Base-by-base conservation (phyloP, 2,329 filamentous ascomycete species). In the Pestalotiopsis sp. region DNA sequence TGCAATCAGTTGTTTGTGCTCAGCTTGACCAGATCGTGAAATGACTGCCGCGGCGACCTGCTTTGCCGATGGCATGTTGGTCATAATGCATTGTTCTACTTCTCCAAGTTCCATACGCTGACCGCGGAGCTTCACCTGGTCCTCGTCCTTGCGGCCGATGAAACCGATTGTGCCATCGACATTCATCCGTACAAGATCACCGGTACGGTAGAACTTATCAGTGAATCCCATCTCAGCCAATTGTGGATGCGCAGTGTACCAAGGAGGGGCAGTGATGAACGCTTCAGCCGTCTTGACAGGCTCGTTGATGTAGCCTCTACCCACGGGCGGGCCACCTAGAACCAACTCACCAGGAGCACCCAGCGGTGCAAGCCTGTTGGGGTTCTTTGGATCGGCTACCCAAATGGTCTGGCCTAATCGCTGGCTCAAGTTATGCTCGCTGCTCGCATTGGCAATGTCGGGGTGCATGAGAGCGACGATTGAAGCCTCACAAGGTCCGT, bases 71-170 rank as follows among this genome's bases (percentile, higher is more conserved):
- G 68, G 41, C 45, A 67, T 67, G 13, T 62, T 69, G n/a, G 63
- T 57, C 64, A 66, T 45, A 12, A 69, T 69, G 25, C 66, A 67
- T 25, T 78, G 78, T 75, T 81, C 85, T 60, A 81, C 81, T 73
- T 81, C 83, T 25, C 78, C 82, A 64, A 82, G 75, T 75, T 81
- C 86, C 71, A 83, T 76, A 69, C 83, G 70, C 64, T 79, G 85
- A 58, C 86, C 87, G 27, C 81, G 80, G 27, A 86, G 75, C 73
- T 86, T 86, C 60, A 85, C 79, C 72, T 86, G 84, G 1, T 79
- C 79, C 72, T 86, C 36, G 14, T 67, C 83, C 67, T 83, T 83
- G 52, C 84, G 79, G 64, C 84, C 84, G 64, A 83, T 68, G 65
- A 77, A 79, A 5, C 74, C 61, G 49, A 81, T 71, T 31, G 60